Conservation (phyloP, 768 basidiomycete genomes). For the Psilocybe sp. region DNA sequence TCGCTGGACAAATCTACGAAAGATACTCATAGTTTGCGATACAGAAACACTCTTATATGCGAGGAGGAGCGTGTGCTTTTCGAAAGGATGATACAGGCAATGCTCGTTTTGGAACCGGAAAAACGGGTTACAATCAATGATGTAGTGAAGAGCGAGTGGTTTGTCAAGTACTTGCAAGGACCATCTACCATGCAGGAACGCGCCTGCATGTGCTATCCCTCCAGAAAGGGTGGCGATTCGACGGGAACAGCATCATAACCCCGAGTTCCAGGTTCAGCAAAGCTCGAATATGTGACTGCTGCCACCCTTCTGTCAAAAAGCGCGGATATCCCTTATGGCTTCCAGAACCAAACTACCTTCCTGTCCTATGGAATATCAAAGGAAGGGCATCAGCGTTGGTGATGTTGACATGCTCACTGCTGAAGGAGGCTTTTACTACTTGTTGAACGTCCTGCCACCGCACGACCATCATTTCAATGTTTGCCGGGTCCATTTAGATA, state of each 20-base stretch:
- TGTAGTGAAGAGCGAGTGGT: no score
- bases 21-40: no score
- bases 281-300: constrained; percentile 8
- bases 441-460: constrained; percentile 15
- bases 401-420: constrained; percentile 15
- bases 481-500: constrained; percentile 1
- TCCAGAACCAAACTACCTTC: constrained; percentile 10
- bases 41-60: no score
- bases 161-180: no score
- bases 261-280: neutral
- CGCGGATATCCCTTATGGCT: constrained; percentile 14
- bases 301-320: constrained; percentile 7
- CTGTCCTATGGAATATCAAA: constrained; percentile 9
- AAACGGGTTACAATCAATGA: no score
- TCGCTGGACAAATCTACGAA: no score
- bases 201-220: no score
- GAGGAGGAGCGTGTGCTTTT: no score
- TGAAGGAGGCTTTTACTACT: constrained; percentile 10
- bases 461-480: constrained; percentile 11
- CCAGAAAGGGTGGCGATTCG: no score
- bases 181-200: no score
- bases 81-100: no score
- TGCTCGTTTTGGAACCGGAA: no score
- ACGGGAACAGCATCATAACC: neutral
- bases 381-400: constrained; percentile 11